Evolutionary conservation across 352 stramenopile species (phyloP), one percentile per base, ranked within the genome.

Genomic region (Pythium monospermum): DNA sequence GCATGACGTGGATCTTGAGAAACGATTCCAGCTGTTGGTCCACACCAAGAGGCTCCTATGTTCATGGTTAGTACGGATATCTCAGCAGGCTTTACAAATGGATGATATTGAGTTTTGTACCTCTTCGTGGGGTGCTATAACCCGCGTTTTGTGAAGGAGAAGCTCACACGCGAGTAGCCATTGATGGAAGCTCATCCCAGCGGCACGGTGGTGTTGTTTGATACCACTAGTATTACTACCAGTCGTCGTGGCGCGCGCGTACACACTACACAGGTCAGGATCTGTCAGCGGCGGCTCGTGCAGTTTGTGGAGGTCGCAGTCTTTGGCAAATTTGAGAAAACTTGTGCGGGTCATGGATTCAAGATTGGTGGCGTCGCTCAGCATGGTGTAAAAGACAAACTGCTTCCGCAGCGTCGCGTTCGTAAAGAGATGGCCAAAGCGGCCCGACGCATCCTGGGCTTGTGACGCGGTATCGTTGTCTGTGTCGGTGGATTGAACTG

Each of bases 331-430:
- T 30, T 75, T 80, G 36, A 73, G 45, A 49, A 91, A 91, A 44
- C 68, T 74, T 47, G 57, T 75, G 6, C 71, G 68, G 11, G 64
- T 75, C 37, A 91, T 85, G 23, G 66, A 75, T 19, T 76, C 64
- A 15, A 91, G 59, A 48, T 91, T 88, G 11, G 63, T 87, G 10
- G 85, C 61, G 36, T 75, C 83, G 4, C 74, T 61, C 13, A 68
- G 54, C 54, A 85, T 84, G 2, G 76, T 69, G 62, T 90, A 90
- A 44, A 71, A 80, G 6, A 71, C 68, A 35, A 90, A 87, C 31
- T 85, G 67, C 15, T 71, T 83, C 7, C 74, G 74, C 11, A 86
- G 74, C 13, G 71, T 77, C 32, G 65, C 26, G 25, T 87, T 87
- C 48, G 73, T 63, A 33, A 57, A 38, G 8, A 59, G 39, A 15